Evolutionary conservation across 2,329 filamentous ascomycete species (phyloP), one percentile per base, ranked within the genome.

Genomic region (Botrytis fragariae): DNA sequence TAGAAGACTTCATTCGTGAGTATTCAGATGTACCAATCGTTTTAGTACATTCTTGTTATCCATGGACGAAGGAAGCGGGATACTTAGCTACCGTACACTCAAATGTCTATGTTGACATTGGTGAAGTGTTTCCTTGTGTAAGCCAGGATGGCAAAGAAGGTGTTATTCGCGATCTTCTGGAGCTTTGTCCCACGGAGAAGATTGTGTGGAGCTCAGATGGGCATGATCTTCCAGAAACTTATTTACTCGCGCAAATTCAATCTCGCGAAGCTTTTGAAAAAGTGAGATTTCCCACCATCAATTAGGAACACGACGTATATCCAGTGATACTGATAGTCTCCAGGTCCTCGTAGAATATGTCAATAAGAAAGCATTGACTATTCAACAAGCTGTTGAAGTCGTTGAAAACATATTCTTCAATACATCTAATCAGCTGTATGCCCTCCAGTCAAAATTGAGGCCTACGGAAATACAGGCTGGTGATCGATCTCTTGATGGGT

Each of bases 51-150:
- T 90, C 93, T 0, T 89, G 92, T 3, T 97, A 97, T 80, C 94
- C 94, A 0, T 96, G 92, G 79, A 93, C 91, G 0, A 87, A 90
- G 54, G 92, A 96, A 82, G 88, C 91, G 0, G 93, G 91, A 0
- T 97, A 95, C 79, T 85, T 97, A 32, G 92, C 93, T 0, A 89
- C 88, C 0, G 89, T 92, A 35, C 96, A 94, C 79, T 85, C 88
- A 37, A 95, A 97, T 79, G 92, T 93, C 2, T 96, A 94, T 79
- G 88, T 93, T 20, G 94, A 97, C 79, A 89, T 97, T 71, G 93
- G 94, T 1, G 91, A 94, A 79, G 91, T 96, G 0, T 97, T 96
- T 74, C 93, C 93, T 0, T 91, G 90, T 82, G 82, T 96, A 54
- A 95, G 91, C 75, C 87, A 91, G 67, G 89, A 93, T 74, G 94